Evolutionary conservation across 306 rosid genomes (phyloP).

Genomic region (Bauhinia variegata): DNA sequence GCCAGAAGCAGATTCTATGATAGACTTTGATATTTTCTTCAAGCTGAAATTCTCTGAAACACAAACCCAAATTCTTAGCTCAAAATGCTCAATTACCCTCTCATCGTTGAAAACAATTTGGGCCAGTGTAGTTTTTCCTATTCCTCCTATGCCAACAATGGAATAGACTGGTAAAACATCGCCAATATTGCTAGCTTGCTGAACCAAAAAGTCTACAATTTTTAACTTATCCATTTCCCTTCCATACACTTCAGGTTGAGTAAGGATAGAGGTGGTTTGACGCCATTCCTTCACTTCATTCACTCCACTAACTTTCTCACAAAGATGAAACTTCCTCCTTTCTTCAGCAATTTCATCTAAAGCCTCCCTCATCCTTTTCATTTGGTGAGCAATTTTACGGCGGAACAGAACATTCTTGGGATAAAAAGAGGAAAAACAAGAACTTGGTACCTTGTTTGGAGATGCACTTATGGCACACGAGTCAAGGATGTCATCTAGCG

Average conservation of each 20-base stretch:
- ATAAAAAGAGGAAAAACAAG: background rate
- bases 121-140: constrained; percentile 42
- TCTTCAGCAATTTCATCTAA: constrained; percentile 29
- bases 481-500: too few relatives aligned
- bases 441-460: constrained; percentile 7
- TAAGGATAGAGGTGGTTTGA: too few relatives aligned
- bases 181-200: too few relatives aligned
- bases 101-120: constrained; percentile 37
- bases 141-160: constrained; percentile 34
- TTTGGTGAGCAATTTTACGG: background rate
- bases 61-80: constrained; percentile 33
- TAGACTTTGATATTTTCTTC: too few relatives aligned
- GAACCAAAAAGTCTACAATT: too few relatives aligned
- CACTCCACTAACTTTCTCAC: too few relatives aligned
- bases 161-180: too few relatives aligned
- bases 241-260: too few relatives aligned
- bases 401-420: constrained; percentile 9
- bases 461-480: background rate
- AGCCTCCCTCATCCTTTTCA: background rate
- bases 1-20: too few relatives aligned
- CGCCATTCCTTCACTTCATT: too few relatives aligned
- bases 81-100: constrained; percentile 15
- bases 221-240: too few relatives aligned
- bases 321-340: too few relatives aligned
- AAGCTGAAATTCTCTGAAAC: constrained; percentile 24